These are phyloP conservation scores for Basidiobolus meristosporus DNA, from an alignment of 371 early-diverging fungal species.

Conservation along the genomic window DNA sequence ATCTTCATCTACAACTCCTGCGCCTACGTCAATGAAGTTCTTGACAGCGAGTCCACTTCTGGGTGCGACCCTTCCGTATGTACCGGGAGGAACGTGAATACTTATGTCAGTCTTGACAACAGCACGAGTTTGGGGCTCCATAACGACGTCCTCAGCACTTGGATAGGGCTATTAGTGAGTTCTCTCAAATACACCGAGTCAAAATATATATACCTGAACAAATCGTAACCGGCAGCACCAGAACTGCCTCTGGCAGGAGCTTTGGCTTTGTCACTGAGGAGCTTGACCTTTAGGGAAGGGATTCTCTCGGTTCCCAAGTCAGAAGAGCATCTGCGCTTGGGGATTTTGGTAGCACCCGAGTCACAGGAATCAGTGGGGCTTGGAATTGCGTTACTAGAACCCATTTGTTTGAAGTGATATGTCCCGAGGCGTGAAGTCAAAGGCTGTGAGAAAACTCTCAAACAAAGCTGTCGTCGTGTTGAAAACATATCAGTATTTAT, in stretches of 20 bases:
- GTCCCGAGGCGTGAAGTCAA: too few species aligned
- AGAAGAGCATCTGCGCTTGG: too few species aligned
- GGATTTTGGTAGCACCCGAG: too few species aligned
- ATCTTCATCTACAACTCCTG: slow-evolving; percentile 94
- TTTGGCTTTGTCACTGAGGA: slow-evolving; percentile 39
- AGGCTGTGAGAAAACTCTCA: too few species aligned
- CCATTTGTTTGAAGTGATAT: too few species aligned
- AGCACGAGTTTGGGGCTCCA: slow-evolving; percentile 51
- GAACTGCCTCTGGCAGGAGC: slow-evolving; percentile 64
- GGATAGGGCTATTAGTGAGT: neutral
- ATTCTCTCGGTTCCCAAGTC: too few species aligned
- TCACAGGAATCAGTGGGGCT: too few species aligned
- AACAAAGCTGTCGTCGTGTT: too few species aligned
- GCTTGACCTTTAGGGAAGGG: slow-evolving; percentile 19
- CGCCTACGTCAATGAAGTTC: slow-evolving; percentile 83
- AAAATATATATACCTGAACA: slow-evolving; percentile 45
- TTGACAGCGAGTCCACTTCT: slow-evolving; percentile 83
- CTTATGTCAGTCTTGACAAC: slow-evolving; percentile 68
- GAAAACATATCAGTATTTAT: too few species aligned
- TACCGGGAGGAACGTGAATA: slow-evolving; percentile 64
- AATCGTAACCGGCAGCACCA: slow-evolving; percentile 88
- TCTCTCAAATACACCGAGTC: neutral
- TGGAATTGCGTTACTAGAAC: too few species aligned
- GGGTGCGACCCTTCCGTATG: slow-evolving; percentile 93
- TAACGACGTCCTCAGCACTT: slow-evolving; percentile 38